Evolutionary conservation across 2,329 filamentous ascomycete genomes (phyloP).

Genomic region (Chaetomium strumarium): DNA sequence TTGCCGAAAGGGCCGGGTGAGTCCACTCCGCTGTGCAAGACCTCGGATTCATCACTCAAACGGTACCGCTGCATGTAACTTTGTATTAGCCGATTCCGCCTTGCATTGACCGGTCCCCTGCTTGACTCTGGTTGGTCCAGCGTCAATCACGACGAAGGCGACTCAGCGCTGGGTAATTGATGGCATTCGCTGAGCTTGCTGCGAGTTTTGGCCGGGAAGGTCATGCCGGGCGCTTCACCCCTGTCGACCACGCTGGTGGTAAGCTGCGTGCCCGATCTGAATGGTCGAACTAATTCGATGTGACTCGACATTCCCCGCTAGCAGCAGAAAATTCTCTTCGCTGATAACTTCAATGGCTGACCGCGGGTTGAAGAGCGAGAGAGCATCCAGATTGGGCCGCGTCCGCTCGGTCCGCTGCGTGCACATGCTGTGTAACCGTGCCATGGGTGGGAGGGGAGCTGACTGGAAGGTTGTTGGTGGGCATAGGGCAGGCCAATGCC

Average conservation of each 20-base stretch:
- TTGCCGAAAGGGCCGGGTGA: constrained; percentile 15
- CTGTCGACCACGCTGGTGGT: not conserved
- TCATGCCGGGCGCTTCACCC: constrained; percentile 6
- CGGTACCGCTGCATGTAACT: constrained; percentile 15
- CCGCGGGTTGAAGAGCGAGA: constrained; percentile 2
- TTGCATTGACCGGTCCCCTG: constrained; percentile 20
- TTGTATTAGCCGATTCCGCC: constrained; percentile 17
- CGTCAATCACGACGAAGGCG: constrained; percentile 1
- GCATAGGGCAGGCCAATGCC: constrained; percentile 21
- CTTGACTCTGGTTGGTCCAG: constrained; percentile 17
- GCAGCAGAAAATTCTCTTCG: constrained; percentile 14
- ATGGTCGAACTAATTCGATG: constrained; percentile 2
- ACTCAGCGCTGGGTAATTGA: not conserved
- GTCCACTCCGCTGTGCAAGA: constrained; percentile 9
- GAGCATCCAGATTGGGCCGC: constrained; percentile 19
- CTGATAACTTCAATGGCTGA: constrained; percentile 1
- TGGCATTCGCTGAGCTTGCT: not conserved
- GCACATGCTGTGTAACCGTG: constrained; percentile 23
- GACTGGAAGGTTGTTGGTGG: not conserved
- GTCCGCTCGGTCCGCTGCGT: constrained; percentile 12
- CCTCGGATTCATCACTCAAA: constrained; percentile 6
- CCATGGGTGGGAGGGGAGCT: not conserved
- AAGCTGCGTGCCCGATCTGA: not conserved
- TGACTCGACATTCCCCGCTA: not conserved
- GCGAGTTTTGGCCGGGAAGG: not conserved